These are phyloP conservation scores for Megacollybia marginata DNA, from an alignment of 768 basidiomycete species.

Conservation along the genomic window DNA sequence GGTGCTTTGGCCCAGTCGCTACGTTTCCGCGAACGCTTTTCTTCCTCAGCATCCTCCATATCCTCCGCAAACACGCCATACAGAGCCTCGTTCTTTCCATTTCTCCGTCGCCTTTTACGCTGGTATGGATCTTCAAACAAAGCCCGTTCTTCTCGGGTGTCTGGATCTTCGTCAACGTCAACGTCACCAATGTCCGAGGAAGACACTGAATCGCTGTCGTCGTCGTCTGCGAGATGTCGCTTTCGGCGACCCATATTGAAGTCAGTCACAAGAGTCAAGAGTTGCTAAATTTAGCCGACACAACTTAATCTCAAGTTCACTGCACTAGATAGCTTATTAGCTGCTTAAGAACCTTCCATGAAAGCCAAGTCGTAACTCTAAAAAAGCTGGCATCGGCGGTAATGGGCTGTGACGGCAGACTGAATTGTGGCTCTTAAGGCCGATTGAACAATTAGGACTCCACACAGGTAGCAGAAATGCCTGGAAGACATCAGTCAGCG, in stretches of 20 bases:
- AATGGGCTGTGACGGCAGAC: slow-evolving; percentile 16
- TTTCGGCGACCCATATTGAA: slow-evolving; percentile 66
- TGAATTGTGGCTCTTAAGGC: slow-evolving; percentile 11
- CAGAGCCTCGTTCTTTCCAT: slow-evolving; percentile 64
- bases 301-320: no score
- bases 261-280: neutral
- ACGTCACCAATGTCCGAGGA: slow-evolving; percentile 40
- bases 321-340: no score
- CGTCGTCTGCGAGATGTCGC: slow-evolving; percentile 66
- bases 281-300: neutral
- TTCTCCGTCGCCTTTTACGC: slow-evolving; percentile 56
- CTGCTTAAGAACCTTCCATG: no score
- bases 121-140: slow-evolving; percentile 75
- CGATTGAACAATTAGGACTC: slow-evolving; percentile 21
- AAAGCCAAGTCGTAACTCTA: slow-evolving; percentile 2
- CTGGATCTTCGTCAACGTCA: slow-evolving; percentile 46
- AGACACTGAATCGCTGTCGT: slow-evolving; percentile 59
- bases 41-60: slow-evolving; percentile 52
- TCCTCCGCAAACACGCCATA: slow-evolving; percentile 73
- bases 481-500: slow-evolving; percentile 9
- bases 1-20: slow-evolving; percentile 74
- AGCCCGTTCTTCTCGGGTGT: slow-evolving; percentile 63
- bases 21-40: slow-evolving; percentile 26
- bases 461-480: slow-evolving; percentile 29
- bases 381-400: slow-evolving; percentile 17